These are phyloP conservation scores for Berberis vulgaris DNA, from an alignment of 164 flowering plant genomes.

Conservation along the genomic window DNA sequence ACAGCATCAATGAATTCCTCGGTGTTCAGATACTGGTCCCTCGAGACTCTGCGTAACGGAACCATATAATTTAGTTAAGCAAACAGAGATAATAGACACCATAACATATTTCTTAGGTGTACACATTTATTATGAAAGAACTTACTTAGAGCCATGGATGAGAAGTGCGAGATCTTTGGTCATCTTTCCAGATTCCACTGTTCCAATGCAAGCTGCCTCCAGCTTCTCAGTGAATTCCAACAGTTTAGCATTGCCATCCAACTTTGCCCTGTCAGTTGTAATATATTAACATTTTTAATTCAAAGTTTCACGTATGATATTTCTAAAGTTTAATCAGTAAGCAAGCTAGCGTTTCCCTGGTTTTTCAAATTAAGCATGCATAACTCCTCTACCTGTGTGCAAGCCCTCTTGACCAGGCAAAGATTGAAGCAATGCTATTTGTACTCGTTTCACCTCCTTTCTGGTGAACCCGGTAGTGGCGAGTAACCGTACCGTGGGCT, in stretches of 20 bases:
- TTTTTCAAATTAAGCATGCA: background rate
- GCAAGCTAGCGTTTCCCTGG: too few species aligned
- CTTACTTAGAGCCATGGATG: conserved; percentile 77
- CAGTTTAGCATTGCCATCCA: conserved; percentile 58
- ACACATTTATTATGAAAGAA: background rate
- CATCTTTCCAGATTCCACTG: conserved; percentile 95
- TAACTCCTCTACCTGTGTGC: conserved; percentile 58
- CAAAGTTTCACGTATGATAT: background rate
- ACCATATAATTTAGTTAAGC: background rate
- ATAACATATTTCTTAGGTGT: background rate
- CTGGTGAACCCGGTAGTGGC: conserved; percentile 93
- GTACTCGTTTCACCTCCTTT: conserved; percentile 99
- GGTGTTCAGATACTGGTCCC: conserved; percentile 73
- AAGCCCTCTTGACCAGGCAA: conserved; percentile 98
- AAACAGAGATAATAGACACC: background rate
- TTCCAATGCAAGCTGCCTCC: conserved; percentile 72
- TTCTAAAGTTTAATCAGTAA: too few species aligned
- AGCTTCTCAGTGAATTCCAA: conserved; percentile 71
- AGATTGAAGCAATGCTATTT: conserved; percentile 96
- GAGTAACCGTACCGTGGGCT: conserved; percentile 98
- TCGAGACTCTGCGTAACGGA: conserved; percentile 33
- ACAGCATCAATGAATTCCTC: conserved; percentile 94
- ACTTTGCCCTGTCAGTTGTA: conserved; percentile 53
- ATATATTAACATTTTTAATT: background rate
- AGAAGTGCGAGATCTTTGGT: conserved; percentile 93